Evolutionary conservation across 345 rosid species (phyloP).

Genomic region (Euphorbia lathyris): DNA sequence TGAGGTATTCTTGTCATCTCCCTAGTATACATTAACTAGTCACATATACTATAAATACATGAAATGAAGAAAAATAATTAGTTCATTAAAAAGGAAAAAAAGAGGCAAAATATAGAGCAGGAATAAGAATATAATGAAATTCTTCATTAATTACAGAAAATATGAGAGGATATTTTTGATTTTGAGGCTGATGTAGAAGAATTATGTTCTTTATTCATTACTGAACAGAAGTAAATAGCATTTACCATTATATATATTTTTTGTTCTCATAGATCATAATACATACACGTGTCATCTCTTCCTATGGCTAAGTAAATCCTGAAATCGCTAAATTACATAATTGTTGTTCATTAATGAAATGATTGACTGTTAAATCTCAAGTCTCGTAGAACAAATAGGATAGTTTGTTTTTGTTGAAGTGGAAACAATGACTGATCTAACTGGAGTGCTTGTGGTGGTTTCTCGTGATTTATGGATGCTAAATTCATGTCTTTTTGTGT

Average conservation of each 20-base stretch:
- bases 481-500: no score
- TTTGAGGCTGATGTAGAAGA: slow-evolving; percentile 37
- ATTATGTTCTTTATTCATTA: slow-evolving; percentile 12
- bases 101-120: background rate
- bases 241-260: background rate
- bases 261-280: slow-evolving; percentile 3
- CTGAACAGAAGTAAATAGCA: slow-evolving; percentile 12
- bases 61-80: background rate
- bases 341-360: background rate
- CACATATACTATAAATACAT: background rate
- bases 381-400: background rate
- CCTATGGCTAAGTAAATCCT: background rate
- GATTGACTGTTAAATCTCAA: background rate
- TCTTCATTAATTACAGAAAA: slow-evolving; percentile 8
- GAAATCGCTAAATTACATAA: background rate
- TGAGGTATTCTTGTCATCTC: slow-evolving; percentile 80
- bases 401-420: background rate
- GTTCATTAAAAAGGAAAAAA: background rate
- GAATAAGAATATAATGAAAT: slow-evolving; percentile 8
- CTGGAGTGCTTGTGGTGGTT: no score
- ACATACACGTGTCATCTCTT: background rate
- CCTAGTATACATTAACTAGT: slow-evolving; percentile 43
- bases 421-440: no score
- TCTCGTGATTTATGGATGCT: no score
- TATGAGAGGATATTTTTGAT: slow-evolving; percentile 24